phyloP scores from a whole-genome alignment of 2,329 filamentous ascomycete species.

The Orbilia javanica region DNA sequence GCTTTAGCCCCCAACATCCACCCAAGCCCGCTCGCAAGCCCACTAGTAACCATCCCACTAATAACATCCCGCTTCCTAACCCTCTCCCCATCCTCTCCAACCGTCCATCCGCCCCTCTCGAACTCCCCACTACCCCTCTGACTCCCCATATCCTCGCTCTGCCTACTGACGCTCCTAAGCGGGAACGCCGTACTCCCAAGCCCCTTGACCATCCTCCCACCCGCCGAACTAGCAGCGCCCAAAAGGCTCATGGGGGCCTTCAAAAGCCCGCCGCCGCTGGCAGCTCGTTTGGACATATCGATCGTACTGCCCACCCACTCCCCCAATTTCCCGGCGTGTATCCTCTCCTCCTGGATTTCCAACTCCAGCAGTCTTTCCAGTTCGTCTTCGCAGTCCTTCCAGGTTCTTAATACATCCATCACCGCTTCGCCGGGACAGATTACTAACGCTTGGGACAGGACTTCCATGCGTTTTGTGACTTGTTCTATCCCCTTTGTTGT shows the following conservation, averaged over 20 bases:
- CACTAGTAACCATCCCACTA: conserved; percentile 76
- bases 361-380: conserved; percentile 75
- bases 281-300: conserved; percentile 60
- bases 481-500: conserved; percentile 70
- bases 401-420: conserved; percentile 80
- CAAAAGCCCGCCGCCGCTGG: conserved; percentile 60
- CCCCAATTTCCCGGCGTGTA: conserved; percentile 77
- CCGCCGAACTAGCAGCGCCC: conserved; percentile 68
- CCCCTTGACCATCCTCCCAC: conserved; percentile 65
- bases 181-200: conserved; percentile 68
- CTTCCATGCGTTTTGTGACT: conserved; percentile 84
- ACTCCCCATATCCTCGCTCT: conserved; percentile 65
- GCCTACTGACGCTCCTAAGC: conserved; percentile 61
- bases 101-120: conserved; percentile 55
- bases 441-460: conserved; percentile 79
- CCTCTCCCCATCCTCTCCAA: conserved; percentile 64
- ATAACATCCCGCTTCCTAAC: conserved; percentile 80
- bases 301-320: conserved; percentile 64
- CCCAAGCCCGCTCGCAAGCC: conserved; percentile 75
- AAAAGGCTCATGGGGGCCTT: conserved; percentile 70
- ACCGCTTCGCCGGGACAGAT: conserved; percentile 78
- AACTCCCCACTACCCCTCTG: conserved; percentile 61
- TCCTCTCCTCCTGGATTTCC: conserved; percentile 77
- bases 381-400: conserved; percentile 82
- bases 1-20: conserved; percentile 75